Evolutionary conservation across 371 early-diverging fungal species (phyloP), one percentile per base, ranked within the genome.

Genomic region (Thermomucor indicae-seudaticae): DNA sequence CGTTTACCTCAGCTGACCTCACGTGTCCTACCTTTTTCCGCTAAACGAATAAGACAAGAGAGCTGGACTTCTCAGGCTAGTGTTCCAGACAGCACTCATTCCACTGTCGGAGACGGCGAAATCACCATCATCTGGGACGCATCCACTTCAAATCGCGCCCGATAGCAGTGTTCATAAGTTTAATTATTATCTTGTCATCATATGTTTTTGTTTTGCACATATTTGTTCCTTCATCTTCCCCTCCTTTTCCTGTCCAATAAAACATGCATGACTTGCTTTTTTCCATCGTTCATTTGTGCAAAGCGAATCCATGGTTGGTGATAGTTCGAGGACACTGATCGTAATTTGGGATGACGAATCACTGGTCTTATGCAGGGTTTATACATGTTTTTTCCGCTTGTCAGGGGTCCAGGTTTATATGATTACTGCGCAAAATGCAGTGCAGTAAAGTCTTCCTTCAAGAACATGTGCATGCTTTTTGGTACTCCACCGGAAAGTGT

Each of bases 91-190:
- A 47, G 54, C 39, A 24, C 54, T 1, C 54, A 39, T 29, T 63
- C 60, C 10, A 57, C 61, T 5, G 20, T 67, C 6, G 64, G 54
- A 0, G 67, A 67, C 48, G 69, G 69, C 14, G 65, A 65, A 31
- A 69, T 69, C 25, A 69, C 69, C 34, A 58, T 69, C n/a, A 53
- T 48, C 57, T 68, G 54, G 47, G 55, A 62, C 38, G 42, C 53
- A 17, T 48, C 19, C 44, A 14, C 22, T n/a, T 34, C 43, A 32
- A 43, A 38, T 38, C 17, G 17, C 20, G 38, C 16, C 16, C 20
- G 17, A 38, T 43, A 22, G 10, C 43, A 16, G 14, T 43, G 28
- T 24, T 42, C 27, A 24, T 28, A 24, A 43, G n/a, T n/a, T n/a
- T 14, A 17, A 22, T 24, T n/a, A 43, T 24, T 23, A 24, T n/a